Evolutionary conservation across 768 basidiomycete genomes (phyloP).

Genomic region (Leccinum truebloodii): DNA sequence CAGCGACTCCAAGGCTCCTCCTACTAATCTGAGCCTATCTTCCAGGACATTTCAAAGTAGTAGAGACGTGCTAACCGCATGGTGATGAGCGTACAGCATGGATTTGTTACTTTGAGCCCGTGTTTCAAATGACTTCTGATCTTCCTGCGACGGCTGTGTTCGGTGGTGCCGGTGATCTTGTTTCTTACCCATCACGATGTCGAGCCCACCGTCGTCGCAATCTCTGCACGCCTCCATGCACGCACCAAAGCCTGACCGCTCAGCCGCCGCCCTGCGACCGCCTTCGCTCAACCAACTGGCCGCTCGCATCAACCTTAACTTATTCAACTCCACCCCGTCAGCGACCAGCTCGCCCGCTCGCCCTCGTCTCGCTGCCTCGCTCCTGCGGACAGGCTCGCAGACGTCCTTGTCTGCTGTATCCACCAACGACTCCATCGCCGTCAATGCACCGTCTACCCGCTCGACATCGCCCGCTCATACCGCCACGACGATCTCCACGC

Average conservation of each 20-base stretch:
- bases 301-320: conserved; percentile 63
- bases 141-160: not conserved
- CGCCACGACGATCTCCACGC: conserved; percentile 43
- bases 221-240: conserved; percentile 35
- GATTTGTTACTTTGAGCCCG: not conserved
- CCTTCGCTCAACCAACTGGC: conserved; percentile 84
- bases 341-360: conserved; percentile 40
- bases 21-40: not conserved
- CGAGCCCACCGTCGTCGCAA: conserved; percentile 32
- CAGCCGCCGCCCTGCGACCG: conserved; percentile 42
- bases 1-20: not conserved
- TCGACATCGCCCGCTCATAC: conserved; percentile 63
- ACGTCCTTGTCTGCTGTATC: conserved; percentile 52
- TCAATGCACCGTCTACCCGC: conserved; percentile 66
- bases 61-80: too few species aligned
- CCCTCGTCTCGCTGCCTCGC: conserved; percentile 73
- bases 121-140: not conserved
- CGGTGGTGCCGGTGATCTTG: conserved; percentile 10
- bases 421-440: conserved; percentile 60
- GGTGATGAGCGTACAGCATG: not conserved
- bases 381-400: conserved; percentile 62
- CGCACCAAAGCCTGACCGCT: conserved; percentile 40
- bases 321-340: conserved; percentile 23
- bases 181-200: conserved; percentile 27
- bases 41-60: not conserved